Evolutionary conservation across 1,139 yeast species (phyloP), one percentile per base, ranked within the genome.

Genomic region (Blastobotrys proliferans): DNA sequence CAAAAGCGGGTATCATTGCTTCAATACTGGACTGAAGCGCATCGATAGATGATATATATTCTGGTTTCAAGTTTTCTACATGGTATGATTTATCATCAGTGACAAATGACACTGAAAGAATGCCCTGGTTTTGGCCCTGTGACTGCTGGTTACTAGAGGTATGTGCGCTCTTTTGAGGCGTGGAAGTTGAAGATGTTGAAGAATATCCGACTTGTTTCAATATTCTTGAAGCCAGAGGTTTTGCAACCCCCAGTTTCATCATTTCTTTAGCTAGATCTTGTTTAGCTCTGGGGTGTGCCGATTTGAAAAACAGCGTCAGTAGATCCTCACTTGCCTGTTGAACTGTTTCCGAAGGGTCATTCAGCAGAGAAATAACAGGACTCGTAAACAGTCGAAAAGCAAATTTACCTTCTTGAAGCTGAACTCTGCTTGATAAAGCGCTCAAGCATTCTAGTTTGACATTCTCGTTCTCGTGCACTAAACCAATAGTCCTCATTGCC

Each of bases 241-340:
- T 31, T 21, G 36, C 27, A 8, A 35, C 37, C 3, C 43, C 37
- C 30, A 47, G 50, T 8, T 37, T 41, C 4, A 20, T 64, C 48
- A 83, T 53, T 42, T 77, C 79, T 20, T 66, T 64, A 4, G 71
- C 62, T 29, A 83, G 66, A 45, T 79, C 84, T 16, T 61, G 64
- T 51, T 70, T 68, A 14, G 76, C 72, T 9, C 65, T 62, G n/a
- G 56, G 54, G 36, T 63, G 67, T 17, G 72, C 66, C 3, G 67
- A 49, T 20, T 60, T 65, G 61, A 73, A 76, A 48, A 74, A 72
- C 13, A 62, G 51, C 1, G 67, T 51, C 11, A 77, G 50, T 16
- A 75, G 50, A 1, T 60, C 61, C 27, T 58, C 59, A 1, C 74
- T 66, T 19, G 64, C 58, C 2, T 54, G 56, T 1, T 63, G 55